phyloP scores from a whole-genome alignment of 106 monocot genomes.

The Dendrobium officinale region DNA sequence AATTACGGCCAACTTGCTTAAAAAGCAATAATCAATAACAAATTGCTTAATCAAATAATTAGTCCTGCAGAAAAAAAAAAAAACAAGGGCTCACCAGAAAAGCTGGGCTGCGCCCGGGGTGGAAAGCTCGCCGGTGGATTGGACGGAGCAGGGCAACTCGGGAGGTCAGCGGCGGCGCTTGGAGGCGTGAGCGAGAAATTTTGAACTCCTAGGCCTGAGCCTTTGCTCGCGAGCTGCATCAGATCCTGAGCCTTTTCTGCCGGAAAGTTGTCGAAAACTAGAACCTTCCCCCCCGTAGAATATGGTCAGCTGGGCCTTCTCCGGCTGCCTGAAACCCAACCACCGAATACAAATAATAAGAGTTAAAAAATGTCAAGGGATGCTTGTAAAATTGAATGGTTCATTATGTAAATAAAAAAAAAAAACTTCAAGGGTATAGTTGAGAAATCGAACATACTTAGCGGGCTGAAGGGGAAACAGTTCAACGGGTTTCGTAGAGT shows the following conservation, averaged over 20 bases:
- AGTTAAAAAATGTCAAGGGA: background rate
- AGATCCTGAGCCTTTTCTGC: slow-evolving; percentile 15
- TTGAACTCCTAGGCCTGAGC: background rate
- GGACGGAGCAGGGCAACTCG: background rate
- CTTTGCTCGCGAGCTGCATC: slow-evolving; percentile 20
- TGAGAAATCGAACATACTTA: background rate
- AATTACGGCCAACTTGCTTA: no score
- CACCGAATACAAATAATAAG: background rate
- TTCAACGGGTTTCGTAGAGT: slow-evolving; percentile 24
- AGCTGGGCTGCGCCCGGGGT: background rate
- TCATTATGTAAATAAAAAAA: background rate
- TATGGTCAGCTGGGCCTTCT: slow-evolving; percentile 15
- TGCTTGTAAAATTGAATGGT: background rate
- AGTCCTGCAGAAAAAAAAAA: background rate
- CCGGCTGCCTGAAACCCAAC: slow-evolving; percentile 7
- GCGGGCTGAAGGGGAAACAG: slow-evolving; percentile 30
- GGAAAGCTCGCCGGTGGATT: background rate
- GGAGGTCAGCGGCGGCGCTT: background rate
- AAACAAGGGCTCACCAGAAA: slow-evolving; percentile 1
- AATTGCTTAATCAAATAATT: background rate
- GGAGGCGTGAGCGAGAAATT: background rate
- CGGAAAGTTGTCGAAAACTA: slow-evolving; percentile 22
- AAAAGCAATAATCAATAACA: no score
- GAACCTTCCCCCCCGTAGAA: slow-evolving; percentile 19
- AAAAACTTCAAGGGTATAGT: background rate